Percentiles rank a stretch among this genome's conserved stretches.
Evolutionary conservation across 2,329 filamentous ascomycete genomes (phyloP).

Genomic region (Lojkania enalia): DNA sequence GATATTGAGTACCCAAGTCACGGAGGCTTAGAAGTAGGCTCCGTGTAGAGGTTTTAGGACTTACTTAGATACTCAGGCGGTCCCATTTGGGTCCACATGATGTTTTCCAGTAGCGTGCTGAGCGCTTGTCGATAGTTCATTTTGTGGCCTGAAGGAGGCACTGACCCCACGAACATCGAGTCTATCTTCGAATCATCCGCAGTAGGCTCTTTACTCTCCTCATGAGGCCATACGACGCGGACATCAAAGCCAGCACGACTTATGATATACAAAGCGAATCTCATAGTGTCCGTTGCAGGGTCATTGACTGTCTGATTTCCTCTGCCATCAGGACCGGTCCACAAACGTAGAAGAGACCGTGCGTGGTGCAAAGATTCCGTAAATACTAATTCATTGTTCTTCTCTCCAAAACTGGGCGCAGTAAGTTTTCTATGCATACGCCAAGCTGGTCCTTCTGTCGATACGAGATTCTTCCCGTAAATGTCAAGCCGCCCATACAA

Average conservation of each 20-base stretch:
- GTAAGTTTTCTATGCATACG: slow-evolving; percentile 73
- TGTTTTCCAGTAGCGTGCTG: slow-evolving; percentile 63
- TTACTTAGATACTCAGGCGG: slow-evolving; percentile 61
- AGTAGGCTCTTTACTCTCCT: slow-evolving; percentile 50
- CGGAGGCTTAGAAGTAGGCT: neutral
- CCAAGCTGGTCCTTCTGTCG: slow-evolving; percentile 71
- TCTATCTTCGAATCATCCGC: slow-evolving; percentile 26
- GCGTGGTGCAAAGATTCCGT: slow-evolving; percentile 66
- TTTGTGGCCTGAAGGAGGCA: slow-evolving; percentile 43
- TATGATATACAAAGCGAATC: slow-evolving; percentile 61
- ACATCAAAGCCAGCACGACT: slow-evolving; percentile 73
- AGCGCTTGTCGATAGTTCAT: slow-evolving; percentile 69
- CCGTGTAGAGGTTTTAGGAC: slow-evolving; percentile 45
- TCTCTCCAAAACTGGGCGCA: slow-evolving; percentile 74
- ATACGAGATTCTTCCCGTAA: slow-evolving; percentile 73
- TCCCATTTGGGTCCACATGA: slow-evolving; percentile 64
- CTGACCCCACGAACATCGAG: slow-evolving; percentile 39
- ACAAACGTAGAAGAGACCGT: slow-evolving; percentile 34
- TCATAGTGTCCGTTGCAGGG: slow-evolving; percentile 68
- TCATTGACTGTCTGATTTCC: slow-evolving; percentile 56
- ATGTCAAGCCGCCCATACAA: slow-evolving; percentile 63
- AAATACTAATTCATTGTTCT: slow-evolving; percentile 71
- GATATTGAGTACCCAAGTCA: no score
- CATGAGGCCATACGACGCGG: slow-evolving; percentile 60
- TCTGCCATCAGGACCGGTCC: slow-evolving; percentile 30